Base-by-base conservation (phyloP, 345 rosid species). In the Boechera divaricarpa region DNA sequence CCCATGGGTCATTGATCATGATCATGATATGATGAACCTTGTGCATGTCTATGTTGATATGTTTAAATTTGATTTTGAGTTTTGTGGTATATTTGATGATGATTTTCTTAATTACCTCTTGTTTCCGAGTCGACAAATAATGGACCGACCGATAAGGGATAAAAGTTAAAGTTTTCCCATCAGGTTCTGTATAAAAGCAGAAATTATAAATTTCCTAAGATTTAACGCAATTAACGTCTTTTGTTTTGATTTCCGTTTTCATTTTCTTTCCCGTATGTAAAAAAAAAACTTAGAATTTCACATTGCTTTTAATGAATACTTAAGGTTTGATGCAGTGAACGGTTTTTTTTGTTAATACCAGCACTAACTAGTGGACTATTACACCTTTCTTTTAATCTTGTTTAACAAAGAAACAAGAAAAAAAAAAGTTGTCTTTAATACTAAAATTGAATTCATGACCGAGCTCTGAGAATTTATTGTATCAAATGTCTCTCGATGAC, bases 1-100 rank as follows among this genome's bases (percentile, higher is more conserved):
- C 76, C 84, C 21, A 49, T 76, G 33, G 66, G 86, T 74, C 96
- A 89, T 71, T 80, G 77, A 80, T 60, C 41, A 72, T 60, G 57
- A 54, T 69, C 16, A 75, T 58, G 24, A 42, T 67, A 42, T 67
- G 57, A 59, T 78, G 33, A 21, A 64, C 12, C 49, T 5, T 44
- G 69, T 79, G 77, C 35, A 63, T 63, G 21, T 41, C 47, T 42
- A 57, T 78, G 63, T 72, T 18, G 49, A 68, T 67, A 73, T 68
- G 70, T 53, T 29, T 67, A 49, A 63, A 54, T 79, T 53, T 67
- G 29, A 54, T 67, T 73, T 79, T 52, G 74, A 73, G 5, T 68
- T 79, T 73, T 73, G 74, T 78, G 69, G 58, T 73, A 53, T 67
- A 61, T 53, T 60, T 52, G 52, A 61, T 79, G 7, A 73, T 61